Percentiles rank a stretch among this genome's conserved stretches.
Evolutionary conservation across 1,284 basidiomycete genomes (phyloP).

Genomic region (Limonomyces culmigenus): DNA sequence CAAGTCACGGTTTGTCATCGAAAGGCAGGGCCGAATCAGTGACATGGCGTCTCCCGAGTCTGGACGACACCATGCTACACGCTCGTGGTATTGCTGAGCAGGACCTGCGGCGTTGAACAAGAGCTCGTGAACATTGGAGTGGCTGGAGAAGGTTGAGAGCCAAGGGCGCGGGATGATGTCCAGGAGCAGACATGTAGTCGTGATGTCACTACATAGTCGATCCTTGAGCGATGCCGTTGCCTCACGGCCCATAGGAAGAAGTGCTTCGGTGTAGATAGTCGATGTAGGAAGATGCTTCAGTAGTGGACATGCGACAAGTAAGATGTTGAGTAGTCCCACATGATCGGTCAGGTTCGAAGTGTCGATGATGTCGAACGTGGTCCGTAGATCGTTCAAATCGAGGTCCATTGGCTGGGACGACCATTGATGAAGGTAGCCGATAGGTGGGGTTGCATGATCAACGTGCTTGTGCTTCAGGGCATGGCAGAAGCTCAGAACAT

Average conservation of each 20-base stretch:
- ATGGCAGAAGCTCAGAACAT: constrained; percentile 17
- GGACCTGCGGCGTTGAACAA: constrained; percentile 8
- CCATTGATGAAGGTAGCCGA: not conserved
- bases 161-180: constrained; percentile 22
- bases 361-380: constrained; percentile 31
- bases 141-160: constrained; percentile 22
- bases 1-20: too few relatives aligned
- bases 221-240: constrained; percentile 16
- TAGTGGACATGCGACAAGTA: constrained; percentile 21
- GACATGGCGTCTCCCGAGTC: constrained; percentile 11
- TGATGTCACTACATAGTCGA: constrained; percentile 20
- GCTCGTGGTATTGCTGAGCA: constrained; percentile 20
- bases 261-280: constrained; percentile 24
- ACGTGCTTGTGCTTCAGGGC: constrained; percentile 9
- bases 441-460: not conserved
- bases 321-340: constrained; percentile 30
- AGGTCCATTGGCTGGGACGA: not conserved
- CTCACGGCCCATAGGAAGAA: constrained; percentile 14
- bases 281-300: constrained; percentile 13
- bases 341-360: constrained; percentile 36
- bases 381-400: constrained; percentile 10
- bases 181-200: constrained; percentile 22
- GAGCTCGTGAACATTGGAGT: constrained; percentile 26
- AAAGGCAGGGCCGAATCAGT: too few relatives aligned
- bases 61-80: constrained; percentile 23